A percentile compares a stretch with the other conserved stretches of the same genome.
phyloP scores from a whole-genome alignment of 352 stramenopile species.

The Globisporangium viniferum region DNA sequence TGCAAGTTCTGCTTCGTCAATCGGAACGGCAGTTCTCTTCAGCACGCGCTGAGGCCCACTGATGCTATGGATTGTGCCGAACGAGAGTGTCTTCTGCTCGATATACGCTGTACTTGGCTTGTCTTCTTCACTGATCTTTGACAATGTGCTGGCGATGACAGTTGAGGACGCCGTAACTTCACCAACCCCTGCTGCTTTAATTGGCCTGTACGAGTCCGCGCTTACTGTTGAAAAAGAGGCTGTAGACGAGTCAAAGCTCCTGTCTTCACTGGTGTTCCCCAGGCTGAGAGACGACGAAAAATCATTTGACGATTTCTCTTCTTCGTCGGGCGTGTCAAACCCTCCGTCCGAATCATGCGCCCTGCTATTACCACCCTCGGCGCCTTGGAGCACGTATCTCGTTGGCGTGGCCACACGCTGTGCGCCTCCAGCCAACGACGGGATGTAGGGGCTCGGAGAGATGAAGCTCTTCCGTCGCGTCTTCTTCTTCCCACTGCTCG shows the following conservation, averaged over 20 bases:
- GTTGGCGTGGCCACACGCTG: conserved; percentile 59
- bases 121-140: conserved; percentile 10
- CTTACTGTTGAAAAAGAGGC: neutral
- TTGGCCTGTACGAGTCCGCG: neutral
- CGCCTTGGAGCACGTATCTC: conserved; percentile 1
- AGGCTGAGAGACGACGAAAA: conserved; percentile 8
- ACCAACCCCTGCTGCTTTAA: neutral
- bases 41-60: conserved; percentile 27
- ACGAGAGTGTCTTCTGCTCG: conserved; percentile 28
- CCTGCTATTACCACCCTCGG: neutral
- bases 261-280: conserved; percentile 6
- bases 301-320: conserved; percentile 4
- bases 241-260: neutral
- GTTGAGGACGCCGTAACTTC: neutral
- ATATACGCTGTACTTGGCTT: conserved; percentile 12
- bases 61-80: conserved; percentile 20
- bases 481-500: conserved; percentile 28
- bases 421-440: conserved; percentile 51
- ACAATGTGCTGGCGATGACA: neutral
- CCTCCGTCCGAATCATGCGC: conserved; percentile 17
- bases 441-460: conserved; percentile 41
- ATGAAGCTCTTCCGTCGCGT: conserved; percentile 46
- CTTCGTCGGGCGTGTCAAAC: conserved; percentile 9
- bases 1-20: conserved; percentile 23
- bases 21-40: conserved; percentile 7